phyloP scores from a whole-genome alignment of 1,284 basidiomycete species.

The Rugosomyces carneus region DNA sequence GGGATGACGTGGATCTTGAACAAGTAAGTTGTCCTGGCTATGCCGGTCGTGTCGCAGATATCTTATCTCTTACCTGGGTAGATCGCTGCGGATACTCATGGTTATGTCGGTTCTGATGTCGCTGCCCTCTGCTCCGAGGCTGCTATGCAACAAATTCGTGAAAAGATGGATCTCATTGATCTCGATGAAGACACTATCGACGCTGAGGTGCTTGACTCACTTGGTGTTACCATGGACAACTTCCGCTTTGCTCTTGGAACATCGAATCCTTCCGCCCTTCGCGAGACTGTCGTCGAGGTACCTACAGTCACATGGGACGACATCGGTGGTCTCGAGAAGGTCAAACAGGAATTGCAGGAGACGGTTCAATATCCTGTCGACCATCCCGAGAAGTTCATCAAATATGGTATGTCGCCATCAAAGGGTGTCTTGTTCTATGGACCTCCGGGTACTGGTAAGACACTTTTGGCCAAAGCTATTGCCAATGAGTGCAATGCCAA shows the following conservation, averaged over 20 bases:
- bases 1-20: conserved; percentile 97
- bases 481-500: conserved; percentile 99
- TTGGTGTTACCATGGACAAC: conserved; percentile 97
- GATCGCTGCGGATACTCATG: conserved; percentile 98
- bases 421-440: conserved; percentile 99
- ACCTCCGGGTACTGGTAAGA: conserved; percentile 96
- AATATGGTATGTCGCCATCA: conserved; percentile 98
- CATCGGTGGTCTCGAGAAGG: conserved; percentile 98
- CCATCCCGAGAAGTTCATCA: conserved; percentile 99
- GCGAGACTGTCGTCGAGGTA: conserved; percentile 95
- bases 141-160: conserved; percentile 97
- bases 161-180: conserved; percentile 97
- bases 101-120: conserved; percentile 97
- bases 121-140: conserved; percentile 96
- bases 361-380: conserved; percentile 99
- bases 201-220: conserved; percentile 92
- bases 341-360: conserved; percentile 98
- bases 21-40: conserved; percentile 47
- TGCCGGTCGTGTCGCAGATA: conserved; percentile 1
- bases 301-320: conserved; percentile 91
- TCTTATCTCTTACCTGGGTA: conserved; percentile 27
- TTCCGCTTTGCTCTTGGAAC: conserved; percentile 94
- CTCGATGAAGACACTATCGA: conserved; percentile 94
- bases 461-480: conserved; percentile 92
- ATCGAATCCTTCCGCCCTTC: conserved; percentile 94